Conservation (phyloP, 257 asterid species). For the Eucommia ulmoides region DNA sequence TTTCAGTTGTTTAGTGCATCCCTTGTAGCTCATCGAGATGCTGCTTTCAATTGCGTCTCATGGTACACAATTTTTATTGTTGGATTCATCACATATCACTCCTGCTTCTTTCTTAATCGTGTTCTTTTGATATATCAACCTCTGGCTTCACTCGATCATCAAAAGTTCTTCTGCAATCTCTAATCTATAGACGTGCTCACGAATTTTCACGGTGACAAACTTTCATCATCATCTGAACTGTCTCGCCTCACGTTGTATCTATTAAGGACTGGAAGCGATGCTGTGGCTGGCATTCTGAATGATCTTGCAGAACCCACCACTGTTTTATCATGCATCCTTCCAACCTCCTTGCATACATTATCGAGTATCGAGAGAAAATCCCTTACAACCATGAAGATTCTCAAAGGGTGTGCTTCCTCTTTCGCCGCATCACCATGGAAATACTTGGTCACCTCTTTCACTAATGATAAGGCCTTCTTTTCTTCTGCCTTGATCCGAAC, state of each 20-base stretch:
- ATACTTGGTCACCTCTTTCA: constrained; percentile 79
- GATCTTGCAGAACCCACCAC: constrained; percentile 70
- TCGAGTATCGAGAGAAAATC: constrained; percentile 75
- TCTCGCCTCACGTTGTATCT: constrained; percentile 40
- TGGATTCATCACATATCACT: too few species aligned
- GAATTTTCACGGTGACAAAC: constrained; percentile 26
- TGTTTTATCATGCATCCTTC: constrained; percentile 63
- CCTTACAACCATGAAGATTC: constrained; percentile 76
- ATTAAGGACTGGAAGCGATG: constrained; percentile 55
- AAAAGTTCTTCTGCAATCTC: too few species aligned
- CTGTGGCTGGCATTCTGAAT: constrained; percentile 58
- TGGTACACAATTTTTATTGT: too few species aligned
- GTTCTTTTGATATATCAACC: too few species aligned
- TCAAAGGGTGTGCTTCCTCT: constrained; percentile 91
- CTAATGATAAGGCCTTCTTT: constrained; percentile 37
- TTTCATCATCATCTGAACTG: constrained; percentile 32
- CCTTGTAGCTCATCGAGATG: too few species aligned
- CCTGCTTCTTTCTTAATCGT: too few species aligned
- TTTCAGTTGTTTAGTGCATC: too few species aligned
- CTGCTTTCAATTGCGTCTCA: too few species aligned
- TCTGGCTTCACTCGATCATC: too few species aligned
- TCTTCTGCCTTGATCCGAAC: constrained; percentile 51
- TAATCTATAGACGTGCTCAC: too few species aligned
- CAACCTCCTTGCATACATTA: constrained; percentile 80
- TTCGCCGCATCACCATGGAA: constrained; percentile 89